These are phyloP conservation scores for Aspergillus amoenus DNA, from an alignment of 2,329 filamentous ascomycete species.

Conservation along the genomic window DNA sequence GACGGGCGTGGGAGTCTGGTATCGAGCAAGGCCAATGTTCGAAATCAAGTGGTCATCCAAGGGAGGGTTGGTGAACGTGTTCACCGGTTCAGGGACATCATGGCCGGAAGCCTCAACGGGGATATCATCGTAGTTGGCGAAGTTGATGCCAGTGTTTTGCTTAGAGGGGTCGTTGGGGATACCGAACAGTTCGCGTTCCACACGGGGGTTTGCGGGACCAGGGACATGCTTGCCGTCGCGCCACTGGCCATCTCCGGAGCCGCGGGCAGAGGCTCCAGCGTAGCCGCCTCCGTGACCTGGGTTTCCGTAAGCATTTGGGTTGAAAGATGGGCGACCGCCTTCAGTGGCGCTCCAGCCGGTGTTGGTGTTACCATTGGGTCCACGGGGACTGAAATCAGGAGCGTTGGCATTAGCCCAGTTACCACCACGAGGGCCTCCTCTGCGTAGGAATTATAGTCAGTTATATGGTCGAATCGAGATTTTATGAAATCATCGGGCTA, in stretches of 20 bases:
- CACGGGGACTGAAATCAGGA: slow-evolving; percentile 55
- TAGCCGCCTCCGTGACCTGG: slow-evolving; percentile 46
- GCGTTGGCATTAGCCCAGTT: slow-evolving; percentile 60
- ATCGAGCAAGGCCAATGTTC: slow-evolving; percentile 93
- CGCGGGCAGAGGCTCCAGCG: slow-evolving; percentile 59
- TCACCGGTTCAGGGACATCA: slow-evolving; percentile 88
- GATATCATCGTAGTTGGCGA: slow-evolving; percentile 99
- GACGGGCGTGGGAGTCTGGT: slow-evolving; percentile 93
- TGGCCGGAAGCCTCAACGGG: slow-evolving; percentile 95
- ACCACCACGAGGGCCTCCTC: slow-evolving; percentile 34
- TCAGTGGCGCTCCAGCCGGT: slow-evolving; percentile 35
- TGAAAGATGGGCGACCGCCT: slow-evolving; percentile 50
- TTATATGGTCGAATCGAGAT: neutral
- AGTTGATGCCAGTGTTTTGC: slow-evolving; percentile 99
- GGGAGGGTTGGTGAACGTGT: slow-evolving; percentile 88
- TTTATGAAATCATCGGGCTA: neutral
- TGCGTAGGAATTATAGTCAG: slow-evolving; percentile 13
- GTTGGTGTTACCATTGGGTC: slow-evolving; percentile 32
- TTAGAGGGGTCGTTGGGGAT: slow-evolving; percentile 87
- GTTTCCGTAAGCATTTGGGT: slow-evolving; percentile 63
- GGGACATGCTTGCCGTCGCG: slow-evolving; percentile 94
- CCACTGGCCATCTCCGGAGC: slow-evolving; percentile 95
- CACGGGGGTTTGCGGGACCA: slow-evolving; percentile 79
- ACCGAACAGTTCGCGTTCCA: slow-evolving; percentile 96
- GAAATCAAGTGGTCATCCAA: slow-evolving; percentile 87